A percentile compares a stretch with the other conserved stretches of the same genome.
Conservation (phyloP, 768 basidiomycete species). For the Mycena alexandri region DNA sequence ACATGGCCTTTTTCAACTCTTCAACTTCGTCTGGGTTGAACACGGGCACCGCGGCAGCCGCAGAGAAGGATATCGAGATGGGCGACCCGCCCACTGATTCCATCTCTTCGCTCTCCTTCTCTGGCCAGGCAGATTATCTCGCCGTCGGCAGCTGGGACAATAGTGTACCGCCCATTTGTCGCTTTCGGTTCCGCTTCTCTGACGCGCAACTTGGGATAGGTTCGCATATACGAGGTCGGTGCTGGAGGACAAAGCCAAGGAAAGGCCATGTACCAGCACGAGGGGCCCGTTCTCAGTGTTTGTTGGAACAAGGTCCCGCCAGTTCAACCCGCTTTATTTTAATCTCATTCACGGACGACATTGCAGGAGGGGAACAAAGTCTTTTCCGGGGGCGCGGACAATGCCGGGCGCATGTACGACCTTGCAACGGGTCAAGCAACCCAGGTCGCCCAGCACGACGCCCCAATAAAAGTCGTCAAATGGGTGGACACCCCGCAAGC, state of each 20-base stretch:
- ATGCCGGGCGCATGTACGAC: slow-evolving; percentile 95
- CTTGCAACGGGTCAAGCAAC: slow-evolving; percentile 82
- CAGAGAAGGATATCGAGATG: slow-evolving; percentile 87
- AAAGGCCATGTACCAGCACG: slow-evolving; percentile 92
- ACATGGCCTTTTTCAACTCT: slow-evolving; percentile 60
- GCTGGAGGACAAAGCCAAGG: slow-evolving; percentile 84
- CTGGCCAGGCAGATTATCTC: slow-evolving; percentile 87
- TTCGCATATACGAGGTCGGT: slow-evolving; percentile 92
- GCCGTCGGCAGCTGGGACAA: slow-evolving; percentile 97
- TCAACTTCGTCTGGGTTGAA: slow-evolving; percentile 44
- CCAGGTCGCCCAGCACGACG: slow-evolving; percentile 93
- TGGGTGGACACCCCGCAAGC: slow-evolving; percentile 84
- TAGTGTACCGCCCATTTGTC: slow-evolving; percentile 67
- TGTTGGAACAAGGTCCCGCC: slow-evolving; percentile 89
- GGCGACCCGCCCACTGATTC: slow-evolving; percentile 87
- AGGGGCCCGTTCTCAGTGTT: slow-evolving; percentile 88
- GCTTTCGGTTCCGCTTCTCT: slow-evolving; percentile 26
- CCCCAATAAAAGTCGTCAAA: slow-evolving; percentile 84
- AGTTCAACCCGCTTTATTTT: background rate
- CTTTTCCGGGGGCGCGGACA: slow-evolving; percentile 94
- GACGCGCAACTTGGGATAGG: slow-evolving; percentile 61
- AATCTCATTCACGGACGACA: slow-evolving; percentile 18
- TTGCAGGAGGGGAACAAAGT: slow-evolving; percentile 89
- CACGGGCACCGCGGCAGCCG: slow-evolving; percentile 51
- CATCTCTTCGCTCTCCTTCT: slow-evolving; percentile 88